Base-by-base conservation (phyloP, 2,329 filamentous ascomycete species). In the Fusarium pininemorale region DNA sequence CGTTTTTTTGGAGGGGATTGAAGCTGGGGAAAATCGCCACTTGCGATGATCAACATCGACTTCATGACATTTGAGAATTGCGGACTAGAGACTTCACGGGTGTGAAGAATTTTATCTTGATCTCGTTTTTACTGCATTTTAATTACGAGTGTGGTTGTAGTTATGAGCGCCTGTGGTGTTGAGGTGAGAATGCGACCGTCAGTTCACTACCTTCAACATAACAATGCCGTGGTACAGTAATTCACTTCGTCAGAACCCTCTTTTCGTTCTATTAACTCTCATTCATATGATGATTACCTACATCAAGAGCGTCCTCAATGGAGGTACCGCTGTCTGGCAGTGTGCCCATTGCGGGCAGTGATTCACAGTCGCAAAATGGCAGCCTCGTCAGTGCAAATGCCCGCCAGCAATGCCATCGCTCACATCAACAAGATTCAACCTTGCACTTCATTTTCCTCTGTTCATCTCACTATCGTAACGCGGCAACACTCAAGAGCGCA, bases 11-110 rank as follows among this genome's bases (percentile, higher is more conserved):
- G 28, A 37, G 35, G 37, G 48, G 42, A 38, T 58, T 50, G 37
- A 44, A 64, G 59, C 45, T 70, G 67, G 56, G 66, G 66, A 69
- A 69, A 69, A 18, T 56, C 30, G 56, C 66, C 66, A 69, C 65
- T 12, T 3, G 11, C 0, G 54, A 73, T 32, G n/a, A 32, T 60
- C 65, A 7, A 24, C 68, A 12, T 28, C 10, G 2, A 50, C 32
- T n/a, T n/a, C 6, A 26, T n/a, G 8, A 10, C 15, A 18, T 0
- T 9, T 12, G n/a, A 4, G 12, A 4, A 28, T 37, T n/a, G 20
- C 61, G 26, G 38, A 22, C 8, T 47, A 24, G 5, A 0, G 4
- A 5, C 7, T 20, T 16, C 4, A 15, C 11, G 6, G 3, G 20
- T 37, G 2, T 6, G 0, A n/a, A 15, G 3, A 18, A 12, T 22